These are phyloP conservation scores for Macrocybe gigantea DNA, from an alignment of 768 basidiomycete genomes.

Conservation along the genomic window DNA sequence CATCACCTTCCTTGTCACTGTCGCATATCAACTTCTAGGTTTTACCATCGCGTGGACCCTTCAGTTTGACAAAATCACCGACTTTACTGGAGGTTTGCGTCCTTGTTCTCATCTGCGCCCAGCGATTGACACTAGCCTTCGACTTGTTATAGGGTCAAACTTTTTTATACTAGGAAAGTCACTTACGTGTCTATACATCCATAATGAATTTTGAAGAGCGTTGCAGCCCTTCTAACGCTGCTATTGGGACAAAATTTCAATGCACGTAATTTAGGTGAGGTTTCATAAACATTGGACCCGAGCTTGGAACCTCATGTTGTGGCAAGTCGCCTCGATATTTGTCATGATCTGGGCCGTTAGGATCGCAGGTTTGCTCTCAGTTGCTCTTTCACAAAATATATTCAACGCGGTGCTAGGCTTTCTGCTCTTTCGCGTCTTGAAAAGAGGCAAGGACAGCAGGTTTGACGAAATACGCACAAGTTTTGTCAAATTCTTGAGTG, in stretches of 20 bases:
- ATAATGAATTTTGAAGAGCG: not conserved
- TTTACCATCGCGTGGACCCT: constrained; percentile 65
- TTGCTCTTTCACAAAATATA: not conserved
- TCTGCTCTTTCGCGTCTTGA: constrained; percentile 64
- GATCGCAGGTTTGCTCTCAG: constrained; percentile 37
- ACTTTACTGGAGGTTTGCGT: constrained; percentile 51
- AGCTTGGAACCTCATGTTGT: not conserved
- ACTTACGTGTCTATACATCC: not conserved
- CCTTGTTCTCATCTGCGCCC: constrained; percentile 1
- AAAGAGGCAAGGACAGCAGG: constrained; percentile 57
- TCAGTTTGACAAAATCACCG: constrained; percentile 72
- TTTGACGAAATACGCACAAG: constrained; percentile 63
- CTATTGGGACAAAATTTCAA: constrained; percentile 55
- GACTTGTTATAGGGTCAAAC: constrained; percentile 41
- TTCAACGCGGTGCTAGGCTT: constrained; percentile 33
- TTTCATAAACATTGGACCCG: not conserved
- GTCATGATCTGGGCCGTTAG: constrained; percentile 65
- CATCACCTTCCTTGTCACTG: constrained; percentile 45
- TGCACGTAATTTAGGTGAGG: constrained; percentile 45
- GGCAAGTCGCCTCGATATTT: constrained; percentile 43
- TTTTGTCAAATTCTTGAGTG: constrained; percentile 61
- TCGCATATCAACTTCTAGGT: constrained; percentile 54
- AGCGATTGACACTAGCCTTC: not conserved
- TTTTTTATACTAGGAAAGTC: constrained; percentile 54
- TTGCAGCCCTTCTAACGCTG: constrained; percentile 53